Evolutionary conservation across 2,329 filamentous ascomycete genomes (phyloP).

Genomic region (Akanthomyces lecanii): DNA sequence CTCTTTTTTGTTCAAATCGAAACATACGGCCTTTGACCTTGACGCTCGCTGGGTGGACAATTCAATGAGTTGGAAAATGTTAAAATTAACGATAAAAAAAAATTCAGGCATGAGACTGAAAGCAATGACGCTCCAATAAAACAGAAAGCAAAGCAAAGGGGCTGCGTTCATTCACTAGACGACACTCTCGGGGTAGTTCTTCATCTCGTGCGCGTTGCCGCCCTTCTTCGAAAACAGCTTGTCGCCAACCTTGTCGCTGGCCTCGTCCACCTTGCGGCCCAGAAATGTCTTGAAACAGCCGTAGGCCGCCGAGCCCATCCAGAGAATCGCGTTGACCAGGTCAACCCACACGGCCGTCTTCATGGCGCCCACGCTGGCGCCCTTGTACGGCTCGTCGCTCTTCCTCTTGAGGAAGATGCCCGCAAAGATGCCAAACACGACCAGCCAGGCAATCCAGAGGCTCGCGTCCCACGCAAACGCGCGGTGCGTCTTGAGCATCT

Average conservation of each 20-base stretch:
- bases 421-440: constrained; percentile 69
- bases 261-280: constrained; percentile 37
- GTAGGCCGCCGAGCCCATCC: constrained; percentile 49
- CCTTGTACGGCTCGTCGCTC: constrained; percentile 47
- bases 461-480: constrained; percentile 42
- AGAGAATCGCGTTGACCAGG: constrained; percentile 62
- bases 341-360: constrained; percentile 71
- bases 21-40: no score
- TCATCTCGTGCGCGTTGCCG: constrained; percentile 10
- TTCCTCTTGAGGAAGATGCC: constrained; percentile 62
- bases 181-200: constrained; percentile 26
- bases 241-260: constrained; percentile 34
- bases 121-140: no score
- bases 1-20: no score
- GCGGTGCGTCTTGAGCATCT: constrained; percentile 37
- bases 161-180: constrained; percentile 20
- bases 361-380: constrained; percentile 48
- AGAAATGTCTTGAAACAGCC: constrained; percentile 38
- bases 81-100: neutral
- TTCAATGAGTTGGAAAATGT: no score
- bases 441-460: constrained; percentile 53
- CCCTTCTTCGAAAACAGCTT: constrained; percentile 36
- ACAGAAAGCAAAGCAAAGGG: neutral
- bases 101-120: neutral
- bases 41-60: no score